Conservation (phyloP, 2,329 filamentous ascomycete genomes). For the Diplodia intermedia region DNA sequence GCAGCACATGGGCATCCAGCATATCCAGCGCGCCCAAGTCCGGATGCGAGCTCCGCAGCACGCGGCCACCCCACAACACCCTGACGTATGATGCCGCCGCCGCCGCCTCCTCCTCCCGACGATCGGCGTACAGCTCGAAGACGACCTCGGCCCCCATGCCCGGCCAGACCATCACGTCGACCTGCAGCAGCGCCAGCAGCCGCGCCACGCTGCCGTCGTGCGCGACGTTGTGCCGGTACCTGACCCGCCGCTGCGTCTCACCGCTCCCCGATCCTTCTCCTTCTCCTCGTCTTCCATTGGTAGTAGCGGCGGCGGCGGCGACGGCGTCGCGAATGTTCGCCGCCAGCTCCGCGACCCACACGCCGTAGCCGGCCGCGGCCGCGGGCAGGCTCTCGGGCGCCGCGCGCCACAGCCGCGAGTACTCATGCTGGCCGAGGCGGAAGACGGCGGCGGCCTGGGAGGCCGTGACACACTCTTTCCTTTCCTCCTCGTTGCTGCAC, state of each 20-base stretch:
- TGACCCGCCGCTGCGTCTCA: slow-evolving; percentile 39
- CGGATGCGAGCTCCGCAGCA: slow-evolving; percentile 72
- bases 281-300: too few relatives aligned
- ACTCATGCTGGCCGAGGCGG: slow-evolving; percentile 80
- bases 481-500: slow-evolving; percentile 52
- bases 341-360: slow-evolving; percentile 76
- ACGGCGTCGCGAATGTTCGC: slow-evolving; percentile 66
- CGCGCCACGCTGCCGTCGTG: slow-evolving; percentile 77
- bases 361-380: slow-evolving; percentile 68
- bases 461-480: slow-evolving; percentile 64
- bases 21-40: slow-evolving; percentile 73
- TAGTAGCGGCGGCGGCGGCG: not conserved
- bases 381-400: slow-evolving; percentile 65
- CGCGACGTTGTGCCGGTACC: slow-evolving; percentile 78
- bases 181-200: slow-evolving; percentile 72
- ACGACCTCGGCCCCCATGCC: slow-evolving; percentile 82
- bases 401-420: slow-evolving; percentile 73
- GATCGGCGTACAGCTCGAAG: slow-evolving; percentile 69
- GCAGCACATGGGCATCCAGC: slow-evolving; percentile 68
- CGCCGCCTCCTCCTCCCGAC: not conserved
- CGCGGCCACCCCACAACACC: slow-evolving; percentile 73
- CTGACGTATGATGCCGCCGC: slow-evolving; percentile 58
- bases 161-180: slow-evolving; percentile 81
- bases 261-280: too few relatives aligned
- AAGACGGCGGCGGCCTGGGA: slow-evolving; percentile 72